Conservation (phyloP, 257 asterid species). For the Fraxinus americana region DNA sequence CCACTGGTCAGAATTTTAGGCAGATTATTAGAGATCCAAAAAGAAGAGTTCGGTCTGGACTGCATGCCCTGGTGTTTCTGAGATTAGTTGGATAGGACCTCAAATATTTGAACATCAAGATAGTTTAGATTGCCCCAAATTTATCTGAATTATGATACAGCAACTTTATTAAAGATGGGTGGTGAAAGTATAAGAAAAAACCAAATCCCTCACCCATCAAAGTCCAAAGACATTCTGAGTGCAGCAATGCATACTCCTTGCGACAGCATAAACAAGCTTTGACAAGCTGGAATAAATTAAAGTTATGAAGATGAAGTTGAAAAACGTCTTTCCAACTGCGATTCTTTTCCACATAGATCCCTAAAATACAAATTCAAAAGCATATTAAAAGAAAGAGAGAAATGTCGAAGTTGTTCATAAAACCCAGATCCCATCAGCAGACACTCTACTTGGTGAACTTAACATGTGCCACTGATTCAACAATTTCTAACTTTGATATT, state of each 20-base stretch:
- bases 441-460: slow-evolving; percentile 25
- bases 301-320: neutral
- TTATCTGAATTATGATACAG: neutral
- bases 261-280: neutral
- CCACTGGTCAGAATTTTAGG: neutral
- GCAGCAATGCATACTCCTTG: neutral
- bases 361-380: slow-evolving; percentile 17
- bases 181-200: neutral
- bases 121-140: too few species aligned
- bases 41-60: too few species aligned
- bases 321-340: slow-evolving; percentile 16
- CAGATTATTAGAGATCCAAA: neutral
- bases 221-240: neutral
- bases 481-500: slow-evolving; percentile 25
- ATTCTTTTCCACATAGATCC: slow-evolving; percentile 19
- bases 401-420: slow-evolving; percentile 25
- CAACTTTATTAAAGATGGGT: neutral
- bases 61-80: too few species aligned
- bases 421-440: slow-evolving; percentile 31
- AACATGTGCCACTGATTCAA: slow-evolving; percentile 8
- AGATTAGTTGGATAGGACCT: too few species aligned
- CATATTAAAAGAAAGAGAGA: slow-evolving; percentile 15
- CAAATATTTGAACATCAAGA: too few species aligned
- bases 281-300: neutral
- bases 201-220: neutral